A percentile compares a stretch with the other conserved stretches of the same genome.
Conservation (phyloP, 805 yeast species). For the Alloascoidea hylecoeti region DNA sequence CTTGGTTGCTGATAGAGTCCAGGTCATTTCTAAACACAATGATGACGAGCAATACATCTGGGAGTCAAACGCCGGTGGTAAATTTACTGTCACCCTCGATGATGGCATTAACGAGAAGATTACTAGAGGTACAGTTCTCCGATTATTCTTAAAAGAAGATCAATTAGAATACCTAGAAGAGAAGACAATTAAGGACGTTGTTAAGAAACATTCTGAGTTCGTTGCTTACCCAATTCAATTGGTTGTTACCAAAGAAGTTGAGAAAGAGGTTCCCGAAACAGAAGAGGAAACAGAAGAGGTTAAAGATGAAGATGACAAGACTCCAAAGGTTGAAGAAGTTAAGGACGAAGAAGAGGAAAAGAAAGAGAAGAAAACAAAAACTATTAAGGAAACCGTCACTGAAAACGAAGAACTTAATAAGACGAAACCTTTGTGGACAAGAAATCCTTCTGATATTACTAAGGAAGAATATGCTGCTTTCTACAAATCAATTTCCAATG, state of each 20-base stretch:
- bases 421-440: conserved; percentile 98
- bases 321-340: conserved; percentile 65
- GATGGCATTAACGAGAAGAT: conserved; percentile 64
- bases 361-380: conserved; percentile 71
- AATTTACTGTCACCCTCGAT: conserved; percentile 91
- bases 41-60: conserved; percentile 99
- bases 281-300: conserved; percentile 41
- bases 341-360: conserved; percentile 59
- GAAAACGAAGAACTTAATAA: conserved; percentile 98
- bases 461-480: conserved; percentile 98
- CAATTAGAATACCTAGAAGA: conserved; percentile 98
- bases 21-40: conserved; percentile 95
- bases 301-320: conserved; percentile 48
- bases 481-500: conserved; percentile 98
- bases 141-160: conserved; percentile 96
- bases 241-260: conserved; percentile 96
- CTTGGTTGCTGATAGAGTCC: conserved; percentile 98
- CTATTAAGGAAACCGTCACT: conserved; percentile 81
- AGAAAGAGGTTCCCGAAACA: conserved; percentile 87
- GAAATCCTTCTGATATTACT: conserved; percentile 94
- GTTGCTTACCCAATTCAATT: conserved; percentile 98
- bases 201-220: conserved; percentile 98
- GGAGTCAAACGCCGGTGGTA: conserved; percentile 99
- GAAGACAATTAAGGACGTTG: conserved; percentile 98
- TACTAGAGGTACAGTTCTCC: conserved; percentile 89